A percentile compares a stretch with the other conserved stretches of the same genome.
Conservation (phyloP, 163 green algal species). For the Trebouxia gelatinosa region DNA sequence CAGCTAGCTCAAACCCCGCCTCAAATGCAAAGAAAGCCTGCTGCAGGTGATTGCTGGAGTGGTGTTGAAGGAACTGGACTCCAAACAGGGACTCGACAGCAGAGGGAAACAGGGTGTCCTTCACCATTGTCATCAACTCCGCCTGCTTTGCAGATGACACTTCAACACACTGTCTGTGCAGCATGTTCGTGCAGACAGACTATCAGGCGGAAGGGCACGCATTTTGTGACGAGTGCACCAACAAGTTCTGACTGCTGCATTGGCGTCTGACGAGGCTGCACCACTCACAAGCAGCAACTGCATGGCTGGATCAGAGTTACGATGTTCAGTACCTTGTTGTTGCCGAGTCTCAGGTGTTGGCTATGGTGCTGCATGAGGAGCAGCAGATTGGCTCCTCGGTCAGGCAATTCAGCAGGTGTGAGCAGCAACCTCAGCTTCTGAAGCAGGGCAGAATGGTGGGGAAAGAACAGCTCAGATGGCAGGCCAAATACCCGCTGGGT, state of each 20-base stretch:
- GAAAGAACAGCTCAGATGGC: slow-evolving; percentile 48
- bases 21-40: slow-evolving; percentile 53
- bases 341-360: no score
- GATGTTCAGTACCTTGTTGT: no score
- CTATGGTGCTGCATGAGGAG: background rate
- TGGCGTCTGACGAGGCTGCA: background rate
- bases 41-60: slow-evolving; percentile 27
- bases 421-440: slow-evolving; percentile 47
- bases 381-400: background rate
- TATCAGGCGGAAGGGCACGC: background rate
- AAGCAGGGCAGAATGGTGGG: slow-evolving; percentile 45
- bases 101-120: slow-evolving; percentile 52
- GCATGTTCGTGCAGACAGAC: background rate
- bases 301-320: no score
- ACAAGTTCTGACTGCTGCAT: background rate
- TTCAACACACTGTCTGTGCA: background rate
- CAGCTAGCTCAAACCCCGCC: slow-evolving; percentile 62
- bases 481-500: slow-evolving; percentile 64
- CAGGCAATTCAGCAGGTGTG: background rate
- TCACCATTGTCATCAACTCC: slow-evolving; percentile 14
- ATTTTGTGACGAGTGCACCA: background rate
- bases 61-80: slow-evolving; percentile 42
- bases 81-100: slow-evolving; percentile 48
- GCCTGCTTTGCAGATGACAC: background rate
- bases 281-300: background rate